Base-by-base conservation (phyloP, 805 yeast genomes). In the Zygoascus tannicola region DNA sequence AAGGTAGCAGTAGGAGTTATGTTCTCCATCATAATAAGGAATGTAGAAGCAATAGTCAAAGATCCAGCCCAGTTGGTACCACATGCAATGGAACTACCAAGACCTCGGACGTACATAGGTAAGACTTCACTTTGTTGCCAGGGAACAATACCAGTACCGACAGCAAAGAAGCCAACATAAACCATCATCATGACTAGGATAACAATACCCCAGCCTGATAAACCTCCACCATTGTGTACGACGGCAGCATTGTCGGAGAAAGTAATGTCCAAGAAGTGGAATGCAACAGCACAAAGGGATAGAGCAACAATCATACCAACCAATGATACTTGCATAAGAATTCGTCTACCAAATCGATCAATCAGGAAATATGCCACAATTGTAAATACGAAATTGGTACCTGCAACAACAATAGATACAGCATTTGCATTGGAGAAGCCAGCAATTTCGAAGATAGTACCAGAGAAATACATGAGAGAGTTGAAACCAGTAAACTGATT, bases 21-120 rank as follows among this genome's bases (percentile, higher is more conserved):
- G 52, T 78, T 83, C 60, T 84, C 77, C 68, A 90, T 74, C 96
- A 90, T 87, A 16, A 97, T 88, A 62, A 90, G 73, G 67, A 88
- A 90, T 1, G 96, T 84, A 2, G 95, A 76, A 1, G 97, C 85
- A 60, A 90, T 85, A 36, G 85, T 81, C 56, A 90, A 69, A 22
- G 95, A 86, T 44, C 97, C 97, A 7, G 86, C 76, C 98, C 98
- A 90, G 69, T 90, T 90, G 35, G 88, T 79, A n/a, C 90, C 87
- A 12, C 96, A 84, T 2, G 96, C 87, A 55, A 77, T 81, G 46
- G 94, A 84, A 7, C 86, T 80, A 46, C 97, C 97, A 39, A 85
- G 73, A 47, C 95, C 94, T 61, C 98, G 78, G 32, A 90, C 95
- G 50, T 78, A 76, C 71, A 88, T 94, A 23, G 96, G 92, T 67